phyloP scores from a whole-genome alignment of 2,329 filamentous ascomycete species.

The Arthrobotrys sinensis region DNA sequence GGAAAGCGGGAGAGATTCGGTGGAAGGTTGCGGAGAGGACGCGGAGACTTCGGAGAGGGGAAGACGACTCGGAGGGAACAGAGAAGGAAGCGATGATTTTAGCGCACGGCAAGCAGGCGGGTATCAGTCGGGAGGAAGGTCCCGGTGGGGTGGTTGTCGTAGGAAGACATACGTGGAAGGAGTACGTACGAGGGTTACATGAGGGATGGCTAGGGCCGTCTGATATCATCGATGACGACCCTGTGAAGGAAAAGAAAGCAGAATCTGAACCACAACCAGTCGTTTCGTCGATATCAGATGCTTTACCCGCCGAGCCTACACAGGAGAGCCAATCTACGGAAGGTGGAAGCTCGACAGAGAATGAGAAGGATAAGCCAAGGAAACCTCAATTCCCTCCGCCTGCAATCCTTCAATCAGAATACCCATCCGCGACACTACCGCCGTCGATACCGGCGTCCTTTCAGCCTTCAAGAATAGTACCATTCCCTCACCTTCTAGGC shows the following conservation, averaged over 20 bases:
- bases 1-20: slow-evolving; percentile 91
- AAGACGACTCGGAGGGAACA: slow-evolving; percentile 69
- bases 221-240: slow-evolving; percentile 71
- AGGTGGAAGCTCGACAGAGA: slow-evolving; percentile 64
- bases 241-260: slow-evolving; percentile 52
- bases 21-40: slow-evolving; percentile 89
- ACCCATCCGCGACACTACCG: slow-evolving; percentile 77
- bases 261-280: slow-evolving; percentile 65
- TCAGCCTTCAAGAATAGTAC: slow-evolving; percentile 79
- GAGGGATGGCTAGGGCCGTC: slow-evolving; percentile 96
- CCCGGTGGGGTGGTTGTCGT: slow-evolving; percentile 88
- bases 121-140: slow-evolving; percentile 80
- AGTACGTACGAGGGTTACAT: slow-evolving; percentile 92
- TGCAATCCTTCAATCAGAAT: slow-evolving; percentile 81
- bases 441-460: slow-evolving; percentile 78
- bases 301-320: slow-evolving; percentile 58
- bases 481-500: slow-evolving; percentile 90
- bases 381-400: slow-evolving; percentile 77
- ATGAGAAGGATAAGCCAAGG: slow-evolving; percentile 72
- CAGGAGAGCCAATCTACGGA: slow-evolving; percentile 62
- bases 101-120: slow-evolving; percentile 76
- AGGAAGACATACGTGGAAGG: slow-evolving; percentile 95
- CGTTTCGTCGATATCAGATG: slow-evolving; percentile 52
- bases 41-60: slow-evolving; percentile 77
- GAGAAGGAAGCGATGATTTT: slow-evolving; percentile 74